Conservation (phyloP, 1,284 basidiomycete species). For the Sutorius eximius region DNA sequence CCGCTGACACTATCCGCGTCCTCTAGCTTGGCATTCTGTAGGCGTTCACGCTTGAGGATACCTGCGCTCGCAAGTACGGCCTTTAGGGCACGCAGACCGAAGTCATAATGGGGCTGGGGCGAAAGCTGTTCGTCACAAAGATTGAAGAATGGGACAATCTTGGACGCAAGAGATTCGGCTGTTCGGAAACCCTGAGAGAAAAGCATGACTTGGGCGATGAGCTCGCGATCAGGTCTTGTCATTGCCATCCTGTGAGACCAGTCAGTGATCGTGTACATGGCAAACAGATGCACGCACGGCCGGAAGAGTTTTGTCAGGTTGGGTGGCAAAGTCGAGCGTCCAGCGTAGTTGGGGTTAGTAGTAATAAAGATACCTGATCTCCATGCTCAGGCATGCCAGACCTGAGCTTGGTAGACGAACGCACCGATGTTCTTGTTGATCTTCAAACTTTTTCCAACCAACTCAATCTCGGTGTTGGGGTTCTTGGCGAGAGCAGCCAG, state of each 20-base stretch:
- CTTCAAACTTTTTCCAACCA: constrained; percentile 93
- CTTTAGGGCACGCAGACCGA: constrained; percentile 96
- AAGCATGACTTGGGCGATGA: constrained; percentile 98
- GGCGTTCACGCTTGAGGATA: constrained; percentile 92
- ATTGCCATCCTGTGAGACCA: constrained; percentile 83
- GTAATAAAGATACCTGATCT: constrained; percentile 87
- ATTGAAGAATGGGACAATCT: constrained; percentile 99
- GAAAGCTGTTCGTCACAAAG: constrained; percentile 97
- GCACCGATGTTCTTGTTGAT: constrained; percentile 91
- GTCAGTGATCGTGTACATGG: constrained; percentile 7
- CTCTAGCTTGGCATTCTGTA: constrained; percentile 51
- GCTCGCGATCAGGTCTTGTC: constrained; percentile 96
- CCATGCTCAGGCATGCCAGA: constrained; percentile 10
- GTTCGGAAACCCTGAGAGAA: constrained; percentile 99
- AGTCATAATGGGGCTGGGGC: constrained; percentile 98
- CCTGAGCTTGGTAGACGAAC: constrained; percentile 9
- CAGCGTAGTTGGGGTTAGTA: constrained; percentile 98
- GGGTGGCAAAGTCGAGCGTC: constrained; percentile 94
- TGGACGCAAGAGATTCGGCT: constrained; percentile 93
- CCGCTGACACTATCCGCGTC: constrained; percentile 49
- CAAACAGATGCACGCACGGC: constrained; percentile 54
- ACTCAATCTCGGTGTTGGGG: constrained; percentile 87
- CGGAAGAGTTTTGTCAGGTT: constrained; percentile 96
- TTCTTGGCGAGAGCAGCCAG: constrained; percentile 79
- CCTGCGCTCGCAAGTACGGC: constrained; percentile 96